These are phyloP conservation scores for Stachybotrys echinatus DNA, from an alignment of 2,329 filamentous ascomycete genomes.

Conservation along the genomic window DNA sequence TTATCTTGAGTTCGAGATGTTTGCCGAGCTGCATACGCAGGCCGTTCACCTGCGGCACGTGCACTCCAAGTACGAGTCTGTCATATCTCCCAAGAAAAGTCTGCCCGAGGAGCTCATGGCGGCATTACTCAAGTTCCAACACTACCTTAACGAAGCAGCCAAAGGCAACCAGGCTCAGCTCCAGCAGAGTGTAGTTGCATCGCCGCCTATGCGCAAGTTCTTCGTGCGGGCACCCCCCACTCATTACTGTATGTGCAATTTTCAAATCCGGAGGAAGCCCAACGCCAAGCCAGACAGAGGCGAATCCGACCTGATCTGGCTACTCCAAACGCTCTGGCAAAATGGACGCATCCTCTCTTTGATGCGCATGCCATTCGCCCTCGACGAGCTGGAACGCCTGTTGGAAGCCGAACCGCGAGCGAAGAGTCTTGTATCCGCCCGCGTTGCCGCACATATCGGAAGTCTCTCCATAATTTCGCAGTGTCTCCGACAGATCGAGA, in stretches of 20 bases:
- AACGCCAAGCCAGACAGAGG: conserved; percentile 13
- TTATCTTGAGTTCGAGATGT: conserved; percentile 29
- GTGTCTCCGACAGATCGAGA: conserved; percentile 36
- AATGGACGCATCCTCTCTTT: conserved; percentile 24
- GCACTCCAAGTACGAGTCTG: conserved; percentile 22
- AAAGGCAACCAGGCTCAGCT: conserved; percentile 23
- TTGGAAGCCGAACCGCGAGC: conserved; percentile 29
- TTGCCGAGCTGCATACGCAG: conserved; percentile 29
- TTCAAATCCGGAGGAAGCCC: conserved; percentile 11
- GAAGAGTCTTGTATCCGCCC: conserved; percentile 30
- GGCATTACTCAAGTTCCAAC: conserved; percentile 33
- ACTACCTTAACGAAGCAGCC: conserved; percentile 24
- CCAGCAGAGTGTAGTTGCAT: conserved; percentile 19
- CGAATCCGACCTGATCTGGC: conserved; percentile 25
- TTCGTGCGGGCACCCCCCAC: conserved; percentile 23
- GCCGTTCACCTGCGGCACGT: conserved; percentile 19
- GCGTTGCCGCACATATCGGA: conserved; percentile 29
- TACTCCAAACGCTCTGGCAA: conserved; percentile 32
- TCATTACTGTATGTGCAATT: conserved; percentile 11
- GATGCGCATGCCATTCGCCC: conserved; percentile 22
- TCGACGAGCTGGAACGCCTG: conserved; percentile 45
- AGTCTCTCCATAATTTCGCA: conserved; percentile 40
- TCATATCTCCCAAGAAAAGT: conserved; percentile 21
- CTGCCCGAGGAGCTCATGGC: conserved; percentile 26
- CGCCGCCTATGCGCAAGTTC: conserved; percentile 32